A percentile compares a stretch with the other conserved stretches of the same genome.
Conservation (phyloP, 768 basidiomycete species). For the Lactarius hengduanensis region DNA sequence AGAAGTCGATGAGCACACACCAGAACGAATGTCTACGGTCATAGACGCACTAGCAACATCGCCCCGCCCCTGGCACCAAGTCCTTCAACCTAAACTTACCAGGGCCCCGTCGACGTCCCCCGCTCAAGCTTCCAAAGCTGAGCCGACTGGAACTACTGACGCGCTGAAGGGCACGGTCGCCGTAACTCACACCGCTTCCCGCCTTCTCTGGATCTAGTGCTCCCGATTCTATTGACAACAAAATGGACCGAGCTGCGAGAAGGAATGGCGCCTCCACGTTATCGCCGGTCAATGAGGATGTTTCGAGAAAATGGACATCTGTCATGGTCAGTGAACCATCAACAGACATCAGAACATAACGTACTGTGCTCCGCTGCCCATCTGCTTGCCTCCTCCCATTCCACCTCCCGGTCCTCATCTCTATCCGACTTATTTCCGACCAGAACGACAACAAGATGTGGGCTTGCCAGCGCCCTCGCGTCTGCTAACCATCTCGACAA, state of each 20-base stretch:
- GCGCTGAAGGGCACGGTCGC: slow-evolving; percentile 86
- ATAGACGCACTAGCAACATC: slow-evolving; percentile 55
- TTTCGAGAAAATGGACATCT: slow-evolving; percentile 94
- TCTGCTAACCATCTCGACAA: slow-evolving; percentile 90
- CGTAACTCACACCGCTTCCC: slow-evolving; percentile 95
- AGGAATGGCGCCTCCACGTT: slow-evolving; percentile 95
- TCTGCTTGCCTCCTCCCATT: slow-evolving; percentile 90
- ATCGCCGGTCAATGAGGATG: slow-evolving; percentile 87
- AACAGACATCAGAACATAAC: slow-evolving; percentile 25
- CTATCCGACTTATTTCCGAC: slow-evolving; percentile 96
- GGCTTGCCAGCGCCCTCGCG: slow-evolving; percentile 88
- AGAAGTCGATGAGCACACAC: slow-evolving; percentile 10
- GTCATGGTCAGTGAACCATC: slow-evolving; percentile 13
- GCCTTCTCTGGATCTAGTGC: slow-evolving; percentile 89
- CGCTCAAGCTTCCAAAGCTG: slow-evolving; percentile 80
- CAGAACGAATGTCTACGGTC: slow-evolving; percentile 6
- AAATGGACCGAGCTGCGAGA: slow-evolving; percentile 80
- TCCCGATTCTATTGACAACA: slow-evolving; percentile 89
- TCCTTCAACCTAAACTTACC: slow-evolving; percentile 59
- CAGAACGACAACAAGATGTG: slow-evolving; percentile 83
- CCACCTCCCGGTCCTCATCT: slow-evolving; percentile 93
- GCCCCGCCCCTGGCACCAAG: slow-evolving; percentile 56
- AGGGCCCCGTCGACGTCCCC: slow-evolving; percentile 55
- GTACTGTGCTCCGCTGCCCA: slow-evolving; percentile 96
- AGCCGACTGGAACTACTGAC: slow-evolving; percentile 89